phyloP scores from a whole-genome alignment of 208 protist genomes.

The Crithidia expoeki region DNA sequence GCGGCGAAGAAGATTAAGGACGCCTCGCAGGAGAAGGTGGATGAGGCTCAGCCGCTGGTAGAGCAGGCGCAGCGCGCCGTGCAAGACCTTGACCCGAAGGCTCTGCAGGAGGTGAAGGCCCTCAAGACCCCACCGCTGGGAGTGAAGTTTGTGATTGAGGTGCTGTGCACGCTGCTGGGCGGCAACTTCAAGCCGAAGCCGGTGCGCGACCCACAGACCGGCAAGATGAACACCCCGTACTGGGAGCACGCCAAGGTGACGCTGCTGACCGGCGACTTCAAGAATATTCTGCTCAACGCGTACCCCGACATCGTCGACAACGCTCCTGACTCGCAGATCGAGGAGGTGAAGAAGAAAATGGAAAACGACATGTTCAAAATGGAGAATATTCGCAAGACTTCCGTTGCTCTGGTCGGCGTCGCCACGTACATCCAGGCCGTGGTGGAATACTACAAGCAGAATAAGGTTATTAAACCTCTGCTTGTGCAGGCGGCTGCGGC shows the following conservation, averaged over 20 bases:
- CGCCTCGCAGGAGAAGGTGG: slow-evolving; percentile 95
- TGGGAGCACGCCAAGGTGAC: slow-evolving; percentile 93
- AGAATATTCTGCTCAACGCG: slow-evolving; percentile 83
- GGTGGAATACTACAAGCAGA: slow-evolving; percentile 97
- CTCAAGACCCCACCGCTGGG: slow-evolving; percentile 95
- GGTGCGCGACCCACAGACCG: slow-evolving; percentile 79
- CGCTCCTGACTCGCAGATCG: slow-evolving; percentile 88
- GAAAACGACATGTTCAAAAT: slow-evolving; percentile 93
- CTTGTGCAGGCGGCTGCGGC: slow-evolving; percentile 85
- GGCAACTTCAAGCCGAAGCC: slow-evolving; percentile 88
- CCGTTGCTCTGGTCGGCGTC: slow-evolving; percentile 92
- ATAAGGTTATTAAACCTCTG: slow-evolving; percentile 95
- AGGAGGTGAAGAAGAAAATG: slow-evolving; percentile 96
- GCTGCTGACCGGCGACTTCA: slow-evolving; percentile 88
- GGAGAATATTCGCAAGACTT: slow-evolving; percentile 92
- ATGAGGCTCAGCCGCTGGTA: slow-evolving; percentile 95
- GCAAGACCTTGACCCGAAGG: slow-evolving; percentile 92
- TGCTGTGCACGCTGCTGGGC: slow-evolving; percentile 90
- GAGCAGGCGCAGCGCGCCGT: slow-evolving; percentile 94
- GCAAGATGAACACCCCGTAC: slow-evolving; percentile 90
- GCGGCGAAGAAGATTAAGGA: slow-evolving; percentile 94
- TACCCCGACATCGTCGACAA: slow-evolving; percentile 91
- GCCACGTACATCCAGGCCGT: slow-evolving; percentile 97
- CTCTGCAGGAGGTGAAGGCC: slow-evolving; percentile 95
- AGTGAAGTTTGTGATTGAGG: slow-evolving; percentile 96